Conservation (phyloP, 139 green algal genomes). For the Asterochloris erici region DNA sequence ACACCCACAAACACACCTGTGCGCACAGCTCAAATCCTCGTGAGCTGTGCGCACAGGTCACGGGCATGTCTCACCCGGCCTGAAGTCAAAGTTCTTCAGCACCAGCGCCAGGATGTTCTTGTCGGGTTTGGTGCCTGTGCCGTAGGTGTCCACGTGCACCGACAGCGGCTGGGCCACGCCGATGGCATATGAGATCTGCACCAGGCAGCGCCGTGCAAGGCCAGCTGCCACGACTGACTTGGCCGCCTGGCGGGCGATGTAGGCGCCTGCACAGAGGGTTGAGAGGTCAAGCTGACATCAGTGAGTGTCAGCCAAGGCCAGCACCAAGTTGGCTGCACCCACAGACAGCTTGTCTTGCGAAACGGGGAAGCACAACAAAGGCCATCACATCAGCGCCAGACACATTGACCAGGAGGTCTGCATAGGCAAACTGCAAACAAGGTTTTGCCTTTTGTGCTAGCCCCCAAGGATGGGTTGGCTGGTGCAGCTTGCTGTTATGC, state of each 20-base stretch:
- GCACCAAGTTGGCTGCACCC: no score
- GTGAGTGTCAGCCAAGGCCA: no score
- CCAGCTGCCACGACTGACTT: constrained; percentile 94
- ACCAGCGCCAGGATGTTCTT: constrained; percentile 80
- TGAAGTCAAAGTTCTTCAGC: constrained; percentile 97
- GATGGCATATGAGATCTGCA: constrained; percentile 97
- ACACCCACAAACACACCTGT: not conserved
- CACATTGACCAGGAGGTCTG: no score
- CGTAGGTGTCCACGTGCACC: constrained; percentile 97
- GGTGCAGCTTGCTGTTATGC: not conserved
- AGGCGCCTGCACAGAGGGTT: constrained; percentile 84
- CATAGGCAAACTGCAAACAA: no score
- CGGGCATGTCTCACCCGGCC: constrained; percentile 47
- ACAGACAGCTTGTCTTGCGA: no score
- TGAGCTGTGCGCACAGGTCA: not conserved
- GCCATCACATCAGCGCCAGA: no score
- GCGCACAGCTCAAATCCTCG: not conserved
- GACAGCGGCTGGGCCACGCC: constrained; percentile 95
- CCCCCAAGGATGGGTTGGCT: not conserved
- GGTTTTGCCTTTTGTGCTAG: not conserved
- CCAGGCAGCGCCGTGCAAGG: constrained; percentile 79
- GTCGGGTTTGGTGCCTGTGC: constrained; percentile 89
- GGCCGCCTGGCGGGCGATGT: constrained; percentile 97
- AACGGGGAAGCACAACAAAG: no score
- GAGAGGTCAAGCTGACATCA: no score